Conservation (phyloP, 2,329 filamentous ascomycete genomes). For the Diaporthe sp. region DNA sequence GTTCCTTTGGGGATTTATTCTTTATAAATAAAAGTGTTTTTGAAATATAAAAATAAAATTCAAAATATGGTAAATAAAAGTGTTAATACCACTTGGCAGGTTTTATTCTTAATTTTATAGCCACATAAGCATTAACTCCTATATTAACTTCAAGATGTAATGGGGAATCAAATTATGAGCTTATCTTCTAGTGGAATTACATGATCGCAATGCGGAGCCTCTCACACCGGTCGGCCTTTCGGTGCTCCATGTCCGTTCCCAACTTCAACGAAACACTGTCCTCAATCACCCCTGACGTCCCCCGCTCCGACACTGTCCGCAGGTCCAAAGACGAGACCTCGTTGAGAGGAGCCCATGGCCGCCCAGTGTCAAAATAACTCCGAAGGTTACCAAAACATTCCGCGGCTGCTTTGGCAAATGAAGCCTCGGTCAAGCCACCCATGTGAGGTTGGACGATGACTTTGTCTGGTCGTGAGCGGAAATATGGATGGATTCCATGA, state of each 20-base stretch:
- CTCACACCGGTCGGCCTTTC: background rate
- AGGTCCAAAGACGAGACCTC: background rate
- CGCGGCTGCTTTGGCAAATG: constrained; percentile 12
- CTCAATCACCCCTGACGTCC: background rate
- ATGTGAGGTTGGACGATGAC: constrained; percentile 29
- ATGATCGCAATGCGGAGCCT: background rate
- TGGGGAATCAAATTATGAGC: background rate
- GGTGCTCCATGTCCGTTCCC: background rate
- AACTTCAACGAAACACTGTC: background rate
- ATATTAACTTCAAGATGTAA: too few species aligned
- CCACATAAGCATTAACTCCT: background rate
- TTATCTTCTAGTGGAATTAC: background rate
- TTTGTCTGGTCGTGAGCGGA: constrained; percentile 17
- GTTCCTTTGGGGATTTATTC: too few species aligned
- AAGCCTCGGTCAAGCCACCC: constrained; percentile 22
- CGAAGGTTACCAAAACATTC: constrained; percentile 30
- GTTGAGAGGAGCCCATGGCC: constrained; percentile 13
- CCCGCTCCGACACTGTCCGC: background rate
- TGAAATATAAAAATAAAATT: background rate
- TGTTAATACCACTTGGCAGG: background rate
- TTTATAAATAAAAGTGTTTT: background rate
- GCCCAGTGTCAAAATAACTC: constrained; percentile 22
- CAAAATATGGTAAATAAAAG: background rate
- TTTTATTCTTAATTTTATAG: background rate
- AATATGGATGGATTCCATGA: constrained; percentile 8